phyloP scores from a whole-genome alignment of 495 filamentous ascomycete genomes.

The Cercophora samala region DNA sequence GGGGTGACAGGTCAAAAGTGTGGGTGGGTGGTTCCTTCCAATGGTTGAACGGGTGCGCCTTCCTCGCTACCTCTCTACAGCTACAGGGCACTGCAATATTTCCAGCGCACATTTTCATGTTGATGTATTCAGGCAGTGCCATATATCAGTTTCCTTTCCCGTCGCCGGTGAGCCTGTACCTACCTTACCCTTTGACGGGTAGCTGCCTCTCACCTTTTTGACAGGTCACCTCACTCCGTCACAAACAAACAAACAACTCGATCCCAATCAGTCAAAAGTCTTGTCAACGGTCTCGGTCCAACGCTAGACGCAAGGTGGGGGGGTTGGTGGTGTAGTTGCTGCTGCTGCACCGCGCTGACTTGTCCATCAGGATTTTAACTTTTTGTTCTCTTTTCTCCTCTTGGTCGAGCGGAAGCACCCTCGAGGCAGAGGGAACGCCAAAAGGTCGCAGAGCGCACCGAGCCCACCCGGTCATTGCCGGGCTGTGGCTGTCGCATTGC shows the following conservation, averaged over 20 bases:
- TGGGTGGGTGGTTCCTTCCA: neutral
- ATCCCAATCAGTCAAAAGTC: neutral
- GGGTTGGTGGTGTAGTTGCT: slow-evolving; percentile 1
- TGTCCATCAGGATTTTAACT: slow-evolving; percentile 30
- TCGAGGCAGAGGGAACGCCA: slow-evolving; percentile 7
- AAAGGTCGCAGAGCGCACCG: slow-evolving; percentile 14
- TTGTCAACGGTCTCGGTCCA: neutral
- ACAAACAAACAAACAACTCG: neutral
- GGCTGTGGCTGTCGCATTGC: slow-evolving; percentile 34
- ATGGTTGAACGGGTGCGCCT: neutral
- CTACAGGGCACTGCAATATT: no score
- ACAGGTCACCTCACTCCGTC: neutral
- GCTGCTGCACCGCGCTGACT: neutral
- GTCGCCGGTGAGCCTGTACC: neutral
- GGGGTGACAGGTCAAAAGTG: slow-evolving; percentile 1
- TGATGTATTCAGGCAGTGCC: neutral
- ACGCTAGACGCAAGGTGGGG: neutral
- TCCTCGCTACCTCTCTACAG: neutral
- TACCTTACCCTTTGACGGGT: neutral
- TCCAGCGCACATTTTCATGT: no score
- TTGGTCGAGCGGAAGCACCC: slow-evolving; percentile 17
- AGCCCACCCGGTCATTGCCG: slow-evolving; percentile 31
- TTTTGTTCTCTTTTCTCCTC: slow-evolving; percentile 21
- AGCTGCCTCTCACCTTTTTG: neutral
- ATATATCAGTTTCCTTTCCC: neutral